Base-by-base conservation (phyloP, 2,329 filamentous ascomycete genomes). In the Nemania serpens region DNA sequence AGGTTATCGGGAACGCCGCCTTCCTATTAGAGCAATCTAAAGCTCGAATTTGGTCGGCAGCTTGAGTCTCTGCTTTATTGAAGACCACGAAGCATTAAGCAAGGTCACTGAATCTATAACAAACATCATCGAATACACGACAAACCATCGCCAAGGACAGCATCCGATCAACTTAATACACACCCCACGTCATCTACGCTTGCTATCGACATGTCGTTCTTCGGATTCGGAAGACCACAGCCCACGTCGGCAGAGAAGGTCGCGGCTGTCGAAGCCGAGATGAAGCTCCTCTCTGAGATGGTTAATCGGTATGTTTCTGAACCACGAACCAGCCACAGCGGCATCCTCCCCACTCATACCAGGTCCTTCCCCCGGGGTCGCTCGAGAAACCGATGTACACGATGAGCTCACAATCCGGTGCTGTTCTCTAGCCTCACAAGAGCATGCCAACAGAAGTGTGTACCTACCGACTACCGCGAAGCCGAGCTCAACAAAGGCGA, bases 401-500 rank as follows among this genome's bases (percentile, higher is more conserved):
- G 18, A 20, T 12, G n/a, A 52, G 51, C 67, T 71, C 42, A 72
- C 50, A 15, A 7, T 41, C n/a, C n/a, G n/a, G n/a, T 29, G 9
- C 11, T 42, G 25, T 2, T 17, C 45, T 20, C 10, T 69, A 96
- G 93, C 66, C 86, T 98, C 66, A 89, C 92, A 73, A 88, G 91
- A 78, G 91, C 91, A 65, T 99, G 95, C 86, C 88, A 91, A 69
- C 88, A 90, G 76, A 99, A 99, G 83, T 99, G 95, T 81, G 86
- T 99, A 70, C 94, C 94, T 65, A 84, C 82, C 73, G 88, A 94
- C 72, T 99, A 98, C 87, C 92, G 93, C 76, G 95, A 99, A 82
- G 88, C 86, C 77, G 94, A 99, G 71, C 88, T 99, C 73, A 97
- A 97, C 87, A 99, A 99, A 83, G 96, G 93, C 84, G 95, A 99